Base-by-base conservation (phyloP, 441 rosid species). In the Gossypium gossypioides region DNA sequence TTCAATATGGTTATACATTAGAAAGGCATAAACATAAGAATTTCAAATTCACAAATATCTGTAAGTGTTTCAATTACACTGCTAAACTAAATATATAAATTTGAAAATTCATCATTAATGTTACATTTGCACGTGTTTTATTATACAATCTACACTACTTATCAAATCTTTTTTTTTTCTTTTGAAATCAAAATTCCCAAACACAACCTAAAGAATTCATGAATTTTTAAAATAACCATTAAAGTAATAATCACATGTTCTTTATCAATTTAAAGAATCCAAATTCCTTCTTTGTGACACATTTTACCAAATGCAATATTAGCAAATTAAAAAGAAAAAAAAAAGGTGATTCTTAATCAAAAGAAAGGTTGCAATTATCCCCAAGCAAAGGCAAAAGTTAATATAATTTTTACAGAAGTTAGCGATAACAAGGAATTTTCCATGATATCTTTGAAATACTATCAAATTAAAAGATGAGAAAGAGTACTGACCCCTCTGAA, bases 401-500 rank as follows among this genome's bases (percentile, higher is more conserved):
- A 6, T 1, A 32, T 61, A 60, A 29, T 27, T 29, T 27, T 16
- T 32, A 15, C 66, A 61, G 66, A 10, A 61, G 22, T 34, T 3
- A 8, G 24, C 34, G 34, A 61, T 44, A 62, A 62, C 25, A 34
- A 34, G 19, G 50, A 7, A 32, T 37, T n/a, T 59, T 29, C 42
- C 42, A 59, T 27, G 15, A 59, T 59, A 27, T 59, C 21, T 34
- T 46, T 22, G 16, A 22, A 65, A 48, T 24, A 3, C 13, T 2
- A 50, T 68, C 24, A 27, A 50, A 68, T 16, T 68, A 50, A 27
- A 68, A 27, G 4, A 68, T 16, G 24, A 42, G 37, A 65, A 62
- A 66, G 13, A 22, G 12, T 25, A 85, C 89, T 74, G 69, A 89
- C 99, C 81, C 89, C 94, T 76, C 44, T 85, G 67, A 87, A 90